phyloP scores from a whole-genome alignment of 139 green algal genomes.

The Tetradesmus obliquus region DNA sequence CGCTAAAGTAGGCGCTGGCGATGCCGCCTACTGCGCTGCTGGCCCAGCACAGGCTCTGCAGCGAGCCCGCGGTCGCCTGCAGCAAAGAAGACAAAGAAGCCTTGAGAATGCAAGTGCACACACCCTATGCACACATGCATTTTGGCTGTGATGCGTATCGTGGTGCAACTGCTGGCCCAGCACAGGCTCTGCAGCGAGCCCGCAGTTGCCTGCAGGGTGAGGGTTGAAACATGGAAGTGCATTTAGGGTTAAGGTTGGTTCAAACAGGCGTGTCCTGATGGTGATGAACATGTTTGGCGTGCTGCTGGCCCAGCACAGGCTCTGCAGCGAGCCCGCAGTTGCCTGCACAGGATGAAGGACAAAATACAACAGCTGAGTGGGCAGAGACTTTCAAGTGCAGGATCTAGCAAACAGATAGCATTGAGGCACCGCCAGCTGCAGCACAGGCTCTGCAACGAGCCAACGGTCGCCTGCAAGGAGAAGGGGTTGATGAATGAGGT shows the following conservation, averaged over 20 bases:
- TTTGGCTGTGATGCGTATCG: neutral
- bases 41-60: conserved; percentile 96
- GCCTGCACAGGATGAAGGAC: conserved; percentile 54
- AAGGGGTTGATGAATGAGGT: too few relatives aligned
- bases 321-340: conserved; percentile 89
- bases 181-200: conserved; percentile 91
- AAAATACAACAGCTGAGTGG: too few relatives aligned
- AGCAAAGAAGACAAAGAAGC: neutral
- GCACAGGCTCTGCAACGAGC: conserved; percentile 89
- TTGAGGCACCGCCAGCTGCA: conserved; percentile 74
- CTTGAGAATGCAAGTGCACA: neutral
- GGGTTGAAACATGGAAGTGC: too few relatives aligned
- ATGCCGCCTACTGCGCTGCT: conserved; percentile 86
- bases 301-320: conserved; percentile 90
- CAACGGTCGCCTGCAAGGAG: conserved; percentile 71
- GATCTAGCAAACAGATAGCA: too few relatives aligned
- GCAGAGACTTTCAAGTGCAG: too few relatives aligned
- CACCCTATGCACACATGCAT: neutral
- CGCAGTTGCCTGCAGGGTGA: conserved; percentile 65
- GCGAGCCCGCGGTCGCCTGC: conserved; percentile 81
- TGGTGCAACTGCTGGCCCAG: conserved; percentile 75
- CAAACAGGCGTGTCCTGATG: neutral
- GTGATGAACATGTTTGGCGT: conserved; percentile 33
- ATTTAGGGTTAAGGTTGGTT: neutral
- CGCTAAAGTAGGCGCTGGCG: conserved; percentile 88